Base-by-base conservation (phyloP, 2,329 filamentous ascomycete genomes). In the Pseudogymnoascus sp. region DNA sequence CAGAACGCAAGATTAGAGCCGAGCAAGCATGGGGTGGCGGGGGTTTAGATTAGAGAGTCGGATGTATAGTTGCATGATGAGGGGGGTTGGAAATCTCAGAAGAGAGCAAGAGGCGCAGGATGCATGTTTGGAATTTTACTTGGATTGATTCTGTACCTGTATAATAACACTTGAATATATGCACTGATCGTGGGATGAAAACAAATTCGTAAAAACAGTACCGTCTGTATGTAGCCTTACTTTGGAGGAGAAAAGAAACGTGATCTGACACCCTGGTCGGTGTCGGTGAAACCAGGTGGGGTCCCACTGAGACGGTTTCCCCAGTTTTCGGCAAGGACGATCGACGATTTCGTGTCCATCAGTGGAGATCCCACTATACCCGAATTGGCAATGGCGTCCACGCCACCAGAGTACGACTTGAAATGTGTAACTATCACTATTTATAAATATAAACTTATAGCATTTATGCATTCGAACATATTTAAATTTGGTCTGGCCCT, bases 41-140 rank as follows among this genome's bases (percentile, higher is more conserved):
- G 39, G 23, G 14, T 25, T 9, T 52, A 52, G 42, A 52, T 23
- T 52, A 28, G 42, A 55, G 25, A 45, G 70, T 72, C 75, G 60
- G 77, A 76, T 36, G 70, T 67, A 65, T 79, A 80, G 0, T 78
- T 66, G 35, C 78, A 72, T 68, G 74, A 73, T 49, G 66, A 75
- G 0, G 75, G 75, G 23, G 42, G 14, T 2, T 69, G 0, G 73
- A 74, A 0, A 66, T 1, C 72, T 38, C 0, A 65, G 61, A 0
- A 65, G 59, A 42, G 78, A 33, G 49, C 28, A 23, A 33, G 49
- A 55, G 28, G 49, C 25, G 28, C 49, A 55, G 49, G 49, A 55
- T 55, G 25, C 49, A 55, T 55, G 28, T 55, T 55, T 55, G 16
- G 49, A 55, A 55, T 22, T 55, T 55, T 33, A 33, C 4, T 52